Evolutionary conservation across 2,329 filamentous ascomycete species (phyloP), one percentile per base, ranked within the genome.

Genomic region (Colletotrichum magnum): DNA sequence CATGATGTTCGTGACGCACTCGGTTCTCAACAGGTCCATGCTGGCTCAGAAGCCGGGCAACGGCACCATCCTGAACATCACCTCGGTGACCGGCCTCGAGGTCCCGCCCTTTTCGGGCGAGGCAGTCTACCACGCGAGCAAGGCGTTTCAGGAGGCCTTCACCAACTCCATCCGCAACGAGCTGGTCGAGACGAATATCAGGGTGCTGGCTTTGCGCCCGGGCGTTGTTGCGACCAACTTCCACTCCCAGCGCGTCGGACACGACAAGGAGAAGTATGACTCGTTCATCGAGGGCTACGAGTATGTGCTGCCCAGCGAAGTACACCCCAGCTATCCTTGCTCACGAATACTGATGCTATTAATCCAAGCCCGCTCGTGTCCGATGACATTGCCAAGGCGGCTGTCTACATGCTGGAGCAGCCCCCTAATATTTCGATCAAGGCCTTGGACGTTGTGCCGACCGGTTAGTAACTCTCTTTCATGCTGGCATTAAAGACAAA

Each of bases 171-270:
- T 87, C 10, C 76, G 85, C 0, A 85, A 79, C 18, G 86, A 88
- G 73, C 73, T 86, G 9, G 74, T 71, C 24, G 82, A 79, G 3
- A 84, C 83, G 0, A 80, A 85, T 69, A 84, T 86, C 63, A 79
- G 81, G n/a, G 83, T 86, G 0, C 64, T 86, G 6, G 82, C 81
- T 0, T 69, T 86, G 15, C 74, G 84, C 39, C 85, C 85, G 0
- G 85, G 84, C 0, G 79, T 81, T n/a, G 83, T 85, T 12, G 81
- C 80, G 4, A 86, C 82, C 0, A 77, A 86, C 68, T 87, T 87
- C 57, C 85, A 87, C 70, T 74, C 79, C 50, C 80, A 81, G 59
- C 74, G 84, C 16, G 82, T 87, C 1, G 80, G 81, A 0, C 80
- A 80, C 70, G 83, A 86, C 67, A 77, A 81, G 62, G 72, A 75